phyloP scores from a whole-genome alignment of 2,329 filamentous ascomycete species.

The Thelonectria discophora region DNA sequence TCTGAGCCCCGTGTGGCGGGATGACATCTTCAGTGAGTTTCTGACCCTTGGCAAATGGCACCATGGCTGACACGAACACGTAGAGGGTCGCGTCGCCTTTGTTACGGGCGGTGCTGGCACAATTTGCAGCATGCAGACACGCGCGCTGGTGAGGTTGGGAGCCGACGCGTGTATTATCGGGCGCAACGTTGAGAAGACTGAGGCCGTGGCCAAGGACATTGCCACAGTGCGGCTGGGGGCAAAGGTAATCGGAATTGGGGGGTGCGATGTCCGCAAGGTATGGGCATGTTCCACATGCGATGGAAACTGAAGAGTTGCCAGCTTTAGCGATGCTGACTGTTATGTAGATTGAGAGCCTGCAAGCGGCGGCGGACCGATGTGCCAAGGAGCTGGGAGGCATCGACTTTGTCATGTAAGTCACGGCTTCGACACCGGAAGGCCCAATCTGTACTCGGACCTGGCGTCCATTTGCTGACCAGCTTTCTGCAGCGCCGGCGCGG shows the following conservation, averaged over 20 bases:
- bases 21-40: conserved; percentile 83
- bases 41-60: background rate
- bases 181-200: conserved; percentile 88
- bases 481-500: conserved; percentile 80
- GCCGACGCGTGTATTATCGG: conserved; percentile 95
- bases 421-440: conserved; percentile 13
- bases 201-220: conserved; percentile 81
- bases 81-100: conserved; percentile 89
- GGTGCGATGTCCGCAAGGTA: conserved; percentile 79
- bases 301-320: too few species aligned
- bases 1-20: conserved; percentile 83
- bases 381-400: conserved; percentile 85
- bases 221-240: conserved; percentile 79
- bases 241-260: conserved; percentile 87
- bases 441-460: background rate
- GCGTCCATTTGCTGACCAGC: conserved; percentile 3
- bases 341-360: conserved; percentile 43
- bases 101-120: conserved; percentile 94
- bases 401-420: conserved; percentile 85
- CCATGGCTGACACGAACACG: conserved; percentile 16
- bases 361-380: conserved; percentile 80
- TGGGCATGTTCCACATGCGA: background rate
- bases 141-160: conserved; percentile 88
- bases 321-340: conserved; percentile 7
- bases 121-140: conserved; percentile 93